Base-by-base conservation (phyloP, 192 early-diverging fungal species). In the Linnemannia zychae region DNA sequence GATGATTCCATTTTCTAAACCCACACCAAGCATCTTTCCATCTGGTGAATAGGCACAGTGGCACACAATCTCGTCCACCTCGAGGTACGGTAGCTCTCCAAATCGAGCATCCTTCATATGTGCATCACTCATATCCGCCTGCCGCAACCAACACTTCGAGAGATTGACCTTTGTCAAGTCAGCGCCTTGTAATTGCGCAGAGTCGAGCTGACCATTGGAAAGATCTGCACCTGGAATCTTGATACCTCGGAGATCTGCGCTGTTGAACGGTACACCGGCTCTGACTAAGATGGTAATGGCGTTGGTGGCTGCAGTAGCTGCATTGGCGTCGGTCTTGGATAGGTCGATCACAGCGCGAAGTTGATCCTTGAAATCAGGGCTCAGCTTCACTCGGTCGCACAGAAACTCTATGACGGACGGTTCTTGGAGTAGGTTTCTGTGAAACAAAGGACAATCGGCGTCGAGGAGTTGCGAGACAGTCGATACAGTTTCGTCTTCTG, bases 21-120 rank as follows among this genome's bases (percentile, higher is more conserved):
- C 63, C 3, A 48, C 18, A 12, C n/a, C 44, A 22, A 65, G 31
- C 15, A 12, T 18, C 12, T 48, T 75, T 38, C 66, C 75, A 52
- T 76, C 66, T 0, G 65, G 22, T 13, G 65, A 76, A 47, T 76
- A 76, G 1, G 48, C 44, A 38, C 75, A 76, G 13, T 7, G 2
- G 0, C 1, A 0, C 48, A 69, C 75, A 7, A 7, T 5, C 16
- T 20, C 31, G 0, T 53, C 65, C 20, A 31, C 24, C 28, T 68
- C 33, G 0, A 76, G 66, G 34, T 49, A 76, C 11, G 75, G 75
- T 33, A 31, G 22, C 38, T 76, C 66, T 13, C 67, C 67, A 69
- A 69, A 76, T 7, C 52, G 44, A 1, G 37, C 63, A 1, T 48
- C 75, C 0, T 11, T 20, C 49, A 76, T 52, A 15, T 38, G 31